phyloP scores from a whole-genome alignment of 352 stramenopile genomes.

The Globisporangium radiosum region DNA sequence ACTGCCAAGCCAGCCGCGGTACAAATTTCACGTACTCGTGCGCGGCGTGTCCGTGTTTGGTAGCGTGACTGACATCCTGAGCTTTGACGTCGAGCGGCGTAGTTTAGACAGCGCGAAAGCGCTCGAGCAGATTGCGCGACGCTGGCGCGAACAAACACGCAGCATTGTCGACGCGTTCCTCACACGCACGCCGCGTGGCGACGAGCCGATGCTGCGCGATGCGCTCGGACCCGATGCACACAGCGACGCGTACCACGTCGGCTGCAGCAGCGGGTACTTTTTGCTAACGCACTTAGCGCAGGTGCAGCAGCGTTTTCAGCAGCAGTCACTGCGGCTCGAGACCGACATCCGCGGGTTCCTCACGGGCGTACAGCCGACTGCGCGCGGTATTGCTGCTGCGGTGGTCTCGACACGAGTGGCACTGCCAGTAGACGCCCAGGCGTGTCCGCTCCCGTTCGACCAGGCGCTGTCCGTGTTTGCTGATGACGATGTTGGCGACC shows the following conservation, averaged over 20 bases:
- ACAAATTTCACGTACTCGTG: constrained; percentile 10
- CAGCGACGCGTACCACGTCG: constrained; percentile 13
- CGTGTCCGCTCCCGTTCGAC: neutral
- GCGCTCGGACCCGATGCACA: constrained; percentile 24
- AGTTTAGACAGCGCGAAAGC: neutral
- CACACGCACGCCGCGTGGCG: constrained; percentile 18
- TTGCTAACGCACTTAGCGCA: constrained; percentile 23
- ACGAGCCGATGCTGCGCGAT: constrained; percentile 42
- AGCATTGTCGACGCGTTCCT: constrained; percentile 14
- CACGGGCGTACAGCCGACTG: constrained; percentile 31
- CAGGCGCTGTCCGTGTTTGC: constrained; percentile 8
- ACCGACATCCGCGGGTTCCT: constrained; percentile 38
- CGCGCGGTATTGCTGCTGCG: constrained; percentile 3
- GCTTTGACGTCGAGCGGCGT: constrained; percentile 9
- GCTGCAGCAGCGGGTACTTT: constrained; percentile 42
- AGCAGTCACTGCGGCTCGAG: constrained; percentile 26
- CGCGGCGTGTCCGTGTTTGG: constrained; percentile 2
- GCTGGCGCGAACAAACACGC: neutral
- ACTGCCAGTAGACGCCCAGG: neutral
- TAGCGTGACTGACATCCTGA: constrained; percentile 2
- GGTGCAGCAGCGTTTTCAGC: constrained; percentile 19
- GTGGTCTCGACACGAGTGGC: neutral
- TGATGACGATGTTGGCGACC: neutral
- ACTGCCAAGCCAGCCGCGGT: neutral
- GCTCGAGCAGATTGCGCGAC: constrained; percentile 1